Conservation (phyloP, 2,329 filamentous ascomycete genomes). For the Calonectria pauciramosa region DNA sequence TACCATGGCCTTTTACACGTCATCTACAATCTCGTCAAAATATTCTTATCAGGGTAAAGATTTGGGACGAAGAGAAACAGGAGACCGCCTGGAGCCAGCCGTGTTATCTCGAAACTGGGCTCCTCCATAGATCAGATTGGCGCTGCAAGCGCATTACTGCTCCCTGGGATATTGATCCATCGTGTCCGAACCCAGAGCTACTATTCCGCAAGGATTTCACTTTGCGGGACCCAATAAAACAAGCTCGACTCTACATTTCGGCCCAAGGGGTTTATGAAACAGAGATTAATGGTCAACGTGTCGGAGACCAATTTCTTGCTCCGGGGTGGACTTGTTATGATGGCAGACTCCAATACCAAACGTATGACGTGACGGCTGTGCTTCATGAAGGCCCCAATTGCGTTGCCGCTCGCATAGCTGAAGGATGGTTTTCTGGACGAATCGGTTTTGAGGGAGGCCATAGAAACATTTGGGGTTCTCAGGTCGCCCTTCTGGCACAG, state of each 20-base stretch:
- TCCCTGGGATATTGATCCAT: slow-evolving; percentile 25
- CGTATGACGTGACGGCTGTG: background rate
- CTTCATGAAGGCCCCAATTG: slow-evolving; percentile 40
- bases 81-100: slow-evolving; percentile 26
- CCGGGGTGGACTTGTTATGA: slow-evolving; percentile 66
- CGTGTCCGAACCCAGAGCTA: slow-evolving; percentile 39
- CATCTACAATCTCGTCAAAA: slow-evolving; percentile 11
- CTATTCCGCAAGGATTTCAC: slow-evolving; percentile 24
- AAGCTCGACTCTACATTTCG: slow-evolving; percentile 59
- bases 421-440: slow-evolving; percentile 61
- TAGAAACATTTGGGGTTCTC: slow-evolving; percentile 29
- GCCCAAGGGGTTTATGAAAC: slow-evolving; percentile 59
- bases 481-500: slow-evolving; percentile 19
- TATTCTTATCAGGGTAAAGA: slow-evolving; percentile 22
- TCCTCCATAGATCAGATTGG: slow-evolving; percentile 48
- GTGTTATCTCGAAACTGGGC: slow-evolving; percentile 46
- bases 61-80: background rate
- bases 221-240: background rate
- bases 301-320: slow-evolving; percentile 56
- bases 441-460: slow-evolving; percentile 39
- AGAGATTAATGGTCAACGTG: slow-evolving; percentile 57
- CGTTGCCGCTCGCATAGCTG: slow-evolving; percentile 57
- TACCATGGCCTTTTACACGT: slow-evolving; percentile 21
- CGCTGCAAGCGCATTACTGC: slow-evolving; percentile 43
- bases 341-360: slow-evolving; percentile 55